Evolutionary conservation across 805 yeast genomes (phyloP).

Genomic region (Grigorovia jiainica): DNA sequence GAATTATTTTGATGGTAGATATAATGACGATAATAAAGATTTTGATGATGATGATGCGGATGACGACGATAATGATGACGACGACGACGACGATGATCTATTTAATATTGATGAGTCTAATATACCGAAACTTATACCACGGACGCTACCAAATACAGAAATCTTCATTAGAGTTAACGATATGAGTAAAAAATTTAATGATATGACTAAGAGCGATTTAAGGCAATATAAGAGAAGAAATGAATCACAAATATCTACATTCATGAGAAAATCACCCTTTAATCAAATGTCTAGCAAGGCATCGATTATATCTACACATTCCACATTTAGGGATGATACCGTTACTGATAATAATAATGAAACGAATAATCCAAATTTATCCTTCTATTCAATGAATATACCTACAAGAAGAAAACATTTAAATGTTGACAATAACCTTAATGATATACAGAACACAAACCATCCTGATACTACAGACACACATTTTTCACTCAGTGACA

Average conservation of each 20-base stretch:
- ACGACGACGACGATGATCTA: conserved; percentile 1
- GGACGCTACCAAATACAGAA: conserved; percentile 5
- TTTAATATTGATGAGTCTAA: neutral
- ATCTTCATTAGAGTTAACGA: neutral
- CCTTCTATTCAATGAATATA: neutral
- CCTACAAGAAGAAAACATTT: neutral
- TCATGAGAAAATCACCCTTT: neutral
- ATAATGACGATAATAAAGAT: neutral
- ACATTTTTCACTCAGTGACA: neutral
- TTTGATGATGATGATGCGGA: conserved; percentile 1
- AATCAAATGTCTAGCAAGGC: neutral
- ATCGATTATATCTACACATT: neutral
- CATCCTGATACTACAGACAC: too few relatives aligned
- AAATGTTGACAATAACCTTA: neutral
- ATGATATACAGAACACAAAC: too few relatives aligned
- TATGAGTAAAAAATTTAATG: neutral
- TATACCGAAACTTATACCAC: conserved; percentile 1
- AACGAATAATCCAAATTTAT: neutral
- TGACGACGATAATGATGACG: conserved; percentile 3
- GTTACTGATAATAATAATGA: too few relatives aligned
- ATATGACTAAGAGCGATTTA: neutral
- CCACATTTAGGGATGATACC: neutral
- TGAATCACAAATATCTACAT: neutral
- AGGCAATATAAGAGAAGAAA: neutral
- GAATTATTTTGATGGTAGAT: neutral